Base-by-base conservation (phyloP, 768 basidiomycete species). In the Ramaria rubella region DNA sequence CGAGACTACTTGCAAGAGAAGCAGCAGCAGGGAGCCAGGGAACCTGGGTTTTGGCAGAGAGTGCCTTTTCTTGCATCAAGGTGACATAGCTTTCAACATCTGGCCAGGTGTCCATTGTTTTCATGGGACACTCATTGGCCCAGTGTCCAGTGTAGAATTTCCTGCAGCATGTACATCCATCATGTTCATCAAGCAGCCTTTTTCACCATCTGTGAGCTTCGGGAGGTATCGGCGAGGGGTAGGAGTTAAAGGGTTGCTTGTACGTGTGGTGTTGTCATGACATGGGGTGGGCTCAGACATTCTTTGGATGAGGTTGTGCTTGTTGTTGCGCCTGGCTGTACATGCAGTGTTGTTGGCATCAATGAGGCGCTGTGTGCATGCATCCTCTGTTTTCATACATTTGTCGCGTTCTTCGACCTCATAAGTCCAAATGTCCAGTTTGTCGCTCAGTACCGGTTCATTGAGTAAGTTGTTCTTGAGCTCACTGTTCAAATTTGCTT, bases 61-160 rank as follows among this genome's bases (percentile, higher is more conserved):
- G 34, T 0, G 59, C 57, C 15, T 59, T 51, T 3, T 38, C 51
- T 8, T 24, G 27, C 5, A 58, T 67, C n/a, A 61, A 21, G 0
- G 53, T 58, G 30, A 51, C 58, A 48, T 70, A 70, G 0, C 27
- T 58, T 0, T 46, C 31, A 0, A 42, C 48, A 9, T 60, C 30
- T 0, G 67, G 68, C 36, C 36, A 38, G 36, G 36, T 11, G 36
- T 38, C n/a, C 11, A 11, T 38, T n/a, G 36, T 38, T n/a, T 38
- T 38, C 36, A 38, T 38, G 36, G 36, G 36, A n/a, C 36, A 38
- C n/a, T 11, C n/a, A n/a, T 38, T n/a, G n/a, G 36, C 36, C 11
- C 36, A n/a, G n/a, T n/a, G n/a, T n/a, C n/a, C n/a, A n/a, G n/a
- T n/a, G n/a, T n/a, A n/a, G n/a, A n/a, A n/a, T n/a, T n/a, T n/a